phyloP scores from a whole-genome alignment of 2,329 filamentous ascomycete species.

The Calonectria crousiana region DNA sequence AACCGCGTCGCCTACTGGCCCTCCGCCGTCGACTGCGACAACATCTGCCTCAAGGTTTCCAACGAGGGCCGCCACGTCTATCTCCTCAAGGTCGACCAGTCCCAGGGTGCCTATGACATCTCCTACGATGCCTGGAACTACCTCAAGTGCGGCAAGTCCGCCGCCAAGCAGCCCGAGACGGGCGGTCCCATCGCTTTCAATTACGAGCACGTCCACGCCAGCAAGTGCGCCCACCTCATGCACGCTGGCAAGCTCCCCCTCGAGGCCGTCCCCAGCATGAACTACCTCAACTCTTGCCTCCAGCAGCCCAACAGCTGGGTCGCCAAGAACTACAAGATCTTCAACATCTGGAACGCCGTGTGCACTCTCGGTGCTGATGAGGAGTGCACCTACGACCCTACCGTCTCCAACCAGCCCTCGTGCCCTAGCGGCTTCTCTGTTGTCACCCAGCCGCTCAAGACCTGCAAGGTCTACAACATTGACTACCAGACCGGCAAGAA shows the following conservation, averaged over 20 bases:
- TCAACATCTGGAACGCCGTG: constrained; percentile 65
- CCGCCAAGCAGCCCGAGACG: constrained; percentile 56
- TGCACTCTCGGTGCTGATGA: constrained; percentile 66
- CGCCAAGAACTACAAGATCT: constrained; percentile 63
- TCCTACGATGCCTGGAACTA: constrained; percentile 73
- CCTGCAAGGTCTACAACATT: constrained; percentile 62
- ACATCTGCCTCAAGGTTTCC: constrained; percentile 68
- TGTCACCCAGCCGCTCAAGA: constrained; percentile 26
- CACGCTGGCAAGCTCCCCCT: constrained; percentile 64
- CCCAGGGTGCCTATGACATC: constrained; percentile 69
- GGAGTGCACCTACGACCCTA: constrained; percentile 61
- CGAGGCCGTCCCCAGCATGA: constrained; percentile 68
- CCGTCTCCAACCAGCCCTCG: constrained; percentile 62
- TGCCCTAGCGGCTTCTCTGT: constrained; percentile 61
- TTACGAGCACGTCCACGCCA: constrained; percentile 61
- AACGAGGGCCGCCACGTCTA: constrained; percentile 63
- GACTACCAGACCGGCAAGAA: constrained; percentile 61
- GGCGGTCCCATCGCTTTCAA: constrained; percentile 66
- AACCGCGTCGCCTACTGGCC: constrained; percentile 74
- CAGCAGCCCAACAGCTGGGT: constrained; percentile 61
- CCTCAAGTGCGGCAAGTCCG: constrained; percentile 63
- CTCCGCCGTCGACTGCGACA: constrained; percentile 62
- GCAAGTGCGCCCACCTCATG: constrained; percentile 64
- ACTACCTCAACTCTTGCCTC: constrained; percentile 63
- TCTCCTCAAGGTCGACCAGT: constrained; percentile 70